phyloP scores from a whole-genome alignment of 2,329 filamentous ascomycete species.

The Colletotrichum sp. region DNA sequence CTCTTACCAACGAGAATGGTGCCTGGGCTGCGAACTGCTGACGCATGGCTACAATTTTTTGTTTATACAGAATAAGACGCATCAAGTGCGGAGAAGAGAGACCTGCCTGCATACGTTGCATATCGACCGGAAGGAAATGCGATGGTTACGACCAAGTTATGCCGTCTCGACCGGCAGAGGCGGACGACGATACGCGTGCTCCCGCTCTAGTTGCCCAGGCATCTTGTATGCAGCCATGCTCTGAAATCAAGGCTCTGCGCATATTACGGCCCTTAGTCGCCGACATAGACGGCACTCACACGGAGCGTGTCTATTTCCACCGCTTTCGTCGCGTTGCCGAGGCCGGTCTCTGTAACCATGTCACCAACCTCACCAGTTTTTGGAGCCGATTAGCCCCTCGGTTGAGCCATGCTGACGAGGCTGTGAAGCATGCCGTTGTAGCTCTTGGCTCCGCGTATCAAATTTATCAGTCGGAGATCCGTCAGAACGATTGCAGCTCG shows the following conservation, averaged over 20 bases:
- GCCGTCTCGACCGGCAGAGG: neutral
- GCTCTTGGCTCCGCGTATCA: constrained; percentile 36
- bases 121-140: constrained; percentile 36
- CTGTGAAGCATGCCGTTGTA: constrained; percentile 37
- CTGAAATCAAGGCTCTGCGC: neutral
- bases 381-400: constrained; percentile 34
- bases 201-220: neutral
- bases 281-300: constrained; percentile 37
- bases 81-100: constrained; percentile 40
- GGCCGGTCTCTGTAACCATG: constrained; percentile 31
- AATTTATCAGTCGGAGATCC: constrained; percentile 23
- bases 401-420: constrained; percentile 31
- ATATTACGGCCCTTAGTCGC: constrained; percentile 35
- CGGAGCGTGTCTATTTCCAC: constrained; percentile 39
- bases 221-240: neutral
- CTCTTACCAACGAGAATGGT: neutral
- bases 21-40: neutral
- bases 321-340: constrained; percentile 35
- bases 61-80: constrained; percentile 33
- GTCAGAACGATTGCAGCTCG: constrained; percentile 12
- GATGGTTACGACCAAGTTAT: constrained; percentile 36
- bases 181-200: neutral
- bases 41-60: neutral
- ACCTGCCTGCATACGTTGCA: constrained; percentile 37
- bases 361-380: constrained; percentile 31